phyloP scores from a whole-genome alignment of 1,284 basidiomycete species.

The Lentinula novae-zelandiae region DNA sequence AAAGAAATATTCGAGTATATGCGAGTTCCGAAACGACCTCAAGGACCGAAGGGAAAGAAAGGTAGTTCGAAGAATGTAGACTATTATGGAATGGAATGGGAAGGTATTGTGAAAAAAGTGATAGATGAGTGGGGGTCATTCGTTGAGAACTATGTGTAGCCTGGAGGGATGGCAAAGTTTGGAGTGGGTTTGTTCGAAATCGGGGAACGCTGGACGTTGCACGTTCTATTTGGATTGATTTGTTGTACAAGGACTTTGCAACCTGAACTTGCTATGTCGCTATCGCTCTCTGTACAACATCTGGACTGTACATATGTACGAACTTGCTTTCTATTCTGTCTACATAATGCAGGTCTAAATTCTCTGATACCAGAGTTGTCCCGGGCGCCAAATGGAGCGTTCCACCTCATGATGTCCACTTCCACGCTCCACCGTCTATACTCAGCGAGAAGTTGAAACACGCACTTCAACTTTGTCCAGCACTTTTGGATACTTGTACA shows the following conservation, averaged over 20 bases:
- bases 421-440: no score
- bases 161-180: neutral
- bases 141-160: slow-evolving; percentile 31
- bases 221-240: neutral
- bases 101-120: slow-evolving; percentile 65
- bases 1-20: slow-evolving; percentile 75
- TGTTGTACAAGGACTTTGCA: neutral
- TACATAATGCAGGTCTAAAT: no score
- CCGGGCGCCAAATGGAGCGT: no score
- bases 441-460: no score
- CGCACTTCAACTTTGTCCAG: no score
- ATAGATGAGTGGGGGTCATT: slow-evolving; percentile 75
- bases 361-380: no score
- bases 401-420: no score
- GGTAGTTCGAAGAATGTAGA: neutral
- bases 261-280: neutral
- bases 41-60: slow-evolving; percentile 1
- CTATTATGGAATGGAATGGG: slow-evolving; percentile 67
- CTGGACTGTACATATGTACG: neutral
- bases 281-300: neutral
- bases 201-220: neutral
- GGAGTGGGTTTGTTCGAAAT: neutral
- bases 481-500: no score
- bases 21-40: slow-evolving; percentile 41
- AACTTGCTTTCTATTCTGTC: no score